These are phyloP conservation scores for Begonia fuchsioides DNA, from an alignment of 306 rosid species.

Conservation along the genomic window DNA sequence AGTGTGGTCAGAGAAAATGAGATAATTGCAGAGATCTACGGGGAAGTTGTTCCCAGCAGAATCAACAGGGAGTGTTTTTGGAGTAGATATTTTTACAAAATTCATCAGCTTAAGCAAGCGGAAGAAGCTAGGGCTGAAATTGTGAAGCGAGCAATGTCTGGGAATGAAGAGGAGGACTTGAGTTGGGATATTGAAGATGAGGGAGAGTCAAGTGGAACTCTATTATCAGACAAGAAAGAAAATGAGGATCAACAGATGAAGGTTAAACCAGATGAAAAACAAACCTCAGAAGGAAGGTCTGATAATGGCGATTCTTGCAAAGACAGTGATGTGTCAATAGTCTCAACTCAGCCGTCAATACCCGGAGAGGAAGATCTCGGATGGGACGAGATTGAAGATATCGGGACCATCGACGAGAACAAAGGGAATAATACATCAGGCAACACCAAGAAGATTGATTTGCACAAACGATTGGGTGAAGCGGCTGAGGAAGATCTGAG, in stretches of 20 bases:
- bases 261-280: slow-evolving; percentile 22
- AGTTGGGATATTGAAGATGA: slow-evolving; percentile 80
- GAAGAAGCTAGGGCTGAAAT: slow-evolving; percentile 80
- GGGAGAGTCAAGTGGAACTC: slow-evolving; percentile 20
- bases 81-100: slow-evolving; percentile 61
- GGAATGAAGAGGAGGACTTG: slow-evolving; percentile 73
- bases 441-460: slow-evolving; percentile 24
- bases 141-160: slow-evolving; percentile 59
- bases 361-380: slow-evolving; percentile 74
- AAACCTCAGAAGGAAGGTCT: slow-evolving; percentile 26
- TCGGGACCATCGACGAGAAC: slow-evolving; percentile 43
- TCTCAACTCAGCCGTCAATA: slow-evolving; percentile 62
- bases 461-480: slow-evolving; percentile 38
- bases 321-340: slow-evolving; percentile 73
- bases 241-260: slow-evolving; percentile 20
- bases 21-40: slow-evolving; percentile 38
- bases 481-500: slow-evolving; percentile 45
- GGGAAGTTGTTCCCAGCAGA: slow-evolving; percentile 38
- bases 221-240: slow-evolving; percentile 7
- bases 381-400: slow-evolving; percentile 88
- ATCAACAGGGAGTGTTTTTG: slow-evolving; percentile 47
- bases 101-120: slow-evolving; percentile 48
- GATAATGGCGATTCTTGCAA: slow-evolving; percentile 45
- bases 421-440: slow-evolving; percentile 32
- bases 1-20: slow-evolving; percentile 39